These are phyloP conservation scores for Hypoxylon sp. DNA, from an alignment of 2,329 filamentous ascomycete species.

Conservation along the genomic window DNA sequence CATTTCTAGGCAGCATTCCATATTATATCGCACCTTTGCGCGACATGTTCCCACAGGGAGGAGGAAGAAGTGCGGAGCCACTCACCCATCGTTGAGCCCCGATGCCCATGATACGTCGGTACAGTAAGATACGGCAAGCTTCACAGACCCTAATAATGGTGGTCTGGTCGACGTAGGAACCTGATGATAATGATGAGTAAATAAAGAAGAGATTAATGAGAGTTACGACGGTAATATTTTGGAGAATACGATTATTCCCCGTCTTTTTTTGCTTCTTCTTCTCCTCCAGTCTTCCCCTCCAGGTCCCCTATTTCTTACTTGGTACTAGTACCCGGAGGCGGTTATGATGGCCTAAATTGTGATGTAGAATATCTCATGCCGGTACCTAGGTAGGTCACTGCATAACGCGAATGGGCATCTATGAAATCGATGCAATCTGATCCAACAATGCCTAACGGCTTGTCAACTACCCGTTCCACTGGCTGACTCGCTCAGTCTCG, in stretches of 20 bases:
- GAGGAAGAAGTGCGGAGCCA: conserved; percentile 24
- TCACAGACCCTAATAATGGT: conserved; percentile 34
- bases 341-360: conserved; percentile 33
- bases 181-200: conserved; percentile 27
- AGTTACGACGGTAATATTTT: conserved; percentile 31
- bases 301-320: conserved; percentile 37
- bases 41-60: conserved; percentile 11
- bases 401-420: conserved; percentile 41
- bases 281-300: conserved; percentile 24
- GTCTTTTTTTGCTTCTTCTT: conserved; percentile 17
- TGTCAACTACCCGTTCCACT: conserved; percentile 27
- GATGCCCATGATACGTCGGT: conserved; percentile 52
- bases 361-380: conserved; percentile 42
- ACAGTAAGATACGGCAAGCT: conserved; percentile 27
- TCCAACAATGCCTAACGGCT: conserved; percentile 33
- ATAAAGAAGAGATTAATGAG: conserved; percentile 21
- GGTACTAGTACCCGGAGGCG: conserved; percentile 17
- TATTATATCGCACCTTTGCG: conserved; percentile 14
- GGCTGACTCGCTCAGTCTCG: conserved; percentile 27
- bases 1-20: conserved; percentile 15
- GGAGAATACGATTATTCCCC: conserved; percentile 26
- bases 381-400: conserved; percentile 28
- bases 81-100: conserved; percentile 54
- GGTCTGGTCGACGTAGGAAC: conserved; percentile 24
- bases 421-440: conserved; percentile 33